Evolutionary conservation across 306 rosid genomes (phyloP).

Genomic region (Acmispon strigosus): DNA sequence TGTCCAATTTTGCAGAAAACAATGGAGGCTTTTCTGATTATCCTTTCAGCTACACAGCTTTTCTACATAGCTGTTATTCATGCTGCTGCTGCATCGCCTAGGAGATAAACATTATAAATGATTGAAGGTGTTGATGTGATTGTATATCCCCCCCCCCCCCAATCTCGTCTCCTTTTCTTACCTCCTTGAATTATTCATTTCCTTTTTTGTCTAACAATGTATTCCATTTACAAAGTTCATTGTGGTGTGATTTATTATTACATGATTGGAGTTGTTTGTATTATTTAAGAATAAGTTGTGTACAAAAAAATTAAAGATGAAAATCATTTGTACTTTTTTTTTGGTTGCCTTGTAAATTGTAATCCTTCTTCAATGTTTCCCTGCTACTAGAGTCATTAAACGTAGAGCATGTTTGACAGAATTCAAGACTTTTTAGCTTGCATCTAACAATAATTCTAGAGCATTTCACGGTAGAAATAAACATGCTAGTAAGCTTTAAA

Average conservation of each 20-base stretch:
- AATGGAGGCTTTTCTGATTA: conserved; percentile 89
- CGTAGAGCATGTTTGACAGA: not conserved
- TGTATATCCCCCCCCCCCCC: not conserved
- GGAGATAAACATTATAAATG: conserved; percentile 22
- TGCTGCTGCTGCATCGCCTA: conserved; percentile 17
- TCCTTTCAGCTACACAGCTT: conserved; percentile 85
- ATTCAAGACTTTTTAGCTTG: too few relatives aligned
- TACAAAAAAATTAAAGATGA: not conserved
- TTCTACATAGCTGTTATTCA: conserved; percentile 72
- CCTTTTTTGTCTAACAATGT: not conserved
- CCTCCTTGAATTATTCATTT: not conserved
- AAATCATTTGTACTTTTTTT: not conserved
- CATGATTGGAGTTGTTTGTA: conserved; percentile 44
- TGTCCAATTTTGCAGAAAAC: conserved; percentile 54
- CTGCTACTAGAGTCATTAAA: not conserved
- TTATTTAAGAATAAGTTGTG: conserved; percentile 18
- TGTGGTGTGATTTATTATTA: conserved; percentile 27
- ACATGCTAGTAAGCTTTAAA: too few relatives aligned
- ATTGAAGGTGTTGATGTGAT: conserved; percentile 19
- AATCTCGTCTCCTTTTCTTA: not conserved
- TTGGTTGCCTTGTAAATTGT: not conserved
- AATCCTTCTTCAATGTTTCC: not conserved
- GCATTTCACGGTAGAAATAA: too few relatives aligned
- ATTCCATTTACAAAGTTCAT: conserved; percentile 19
- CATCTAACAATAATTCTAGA: too few relatives aligned